These are phyloP conservation scores for Diplocarpon rosae DNA, from an alignment of 2,329 filamentous ascomycete genomes.

Conservation along the genomic window DNA sequence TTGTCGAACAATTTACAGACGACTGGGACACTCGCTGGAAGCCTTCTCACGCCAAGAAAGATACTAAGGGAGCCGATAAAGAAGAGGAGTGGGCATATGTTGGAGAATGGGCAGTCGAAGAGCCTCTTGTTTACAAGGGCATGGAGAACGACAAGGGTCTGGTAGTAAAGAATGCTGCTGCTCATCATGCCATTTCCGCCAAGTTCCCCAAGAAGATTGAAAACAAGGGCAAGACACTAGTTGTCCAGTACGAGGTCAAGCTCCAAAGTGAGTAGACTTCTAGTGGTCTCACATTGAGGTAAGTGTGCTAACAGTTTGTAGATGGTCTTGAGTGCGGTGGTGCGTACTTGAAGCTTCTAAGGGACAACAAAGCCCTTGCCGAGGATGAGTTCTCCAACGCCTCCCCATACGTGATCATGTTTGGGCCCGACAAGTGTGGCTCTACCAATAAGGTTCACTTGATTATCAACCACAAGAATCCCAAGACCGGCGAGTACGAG, in stretches of 20 bases:
- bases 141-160: constrained; percentile 94
- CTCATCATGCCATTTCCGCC: constrained; percentile 97
- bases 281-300: neutral
- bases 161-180: constrained; percentile 94
- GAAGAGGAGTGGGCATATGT: constrained; percentile 95
- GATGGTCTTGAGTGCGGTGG: constrained; percentile 95
- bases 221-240: constrained; percentile 93
- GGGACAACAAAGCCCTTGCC: constrained; percentile 94
- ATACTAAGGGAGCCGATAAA: constrained; percentile 55
- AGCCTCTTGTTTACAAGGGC: constrained; percentile 80
- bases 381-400: constrained; percentile 96
- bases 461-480: constrained; percentile 99
- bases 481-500: constrained; percentile 98
- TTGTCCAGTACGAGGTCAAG: constrained; percentile 99
- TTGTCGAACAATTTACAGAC: constrained; percentile 97
- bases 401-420: constrained; percentile 99
- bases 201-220: constrained; percentile 96
- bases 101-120: constrained; percentile 93
- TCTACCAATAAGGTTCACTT: constrained; percentile 97
- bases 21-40: constrained; percentile 94
- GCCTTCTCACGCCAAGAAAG: constrained; percentile 93
- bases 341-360: constrained; percentile 97
- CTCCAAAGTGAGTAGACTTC: constrained; percentile 66
- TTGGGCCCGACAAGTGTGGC: constrained; percentile 98
- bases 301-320: constrained; percentile 33